Evolutionary conservation across 305 asterid species (phyloP).

Genomic region (Withania somnifera): DNA sequence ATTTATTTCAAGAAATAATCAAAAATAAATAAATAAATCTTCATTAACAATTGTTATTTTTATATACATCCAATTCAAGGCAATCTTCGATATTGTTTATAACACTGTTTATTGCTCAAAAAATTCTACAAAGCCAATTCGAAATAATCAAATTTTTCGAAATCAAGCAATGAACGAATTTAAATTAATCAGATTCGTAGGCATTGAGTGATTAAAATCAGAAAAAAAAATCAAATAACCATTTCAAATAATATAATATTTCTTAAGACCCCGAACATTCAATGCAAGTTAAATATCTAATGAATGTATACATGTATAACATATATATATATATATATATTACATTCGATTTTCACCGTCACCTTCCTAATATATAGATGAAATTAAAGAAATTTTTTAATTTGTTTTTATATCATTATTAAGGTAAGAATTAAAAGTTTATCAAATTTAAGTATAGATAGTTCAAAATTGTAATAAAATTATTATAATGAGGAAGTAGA

Average conservation of each 20-base stretch:
- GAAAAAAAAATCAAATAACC: too few species aligned
- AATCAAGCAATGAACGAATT: not conserved
- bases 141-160: not conserved
- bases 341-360: not conserved
- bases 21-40: not conserved
- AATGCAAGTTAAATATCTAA: not conserved
- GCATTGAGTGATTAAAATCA: not conserved
- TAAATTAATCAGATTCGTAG: not conserved
- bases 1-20: not conserved
- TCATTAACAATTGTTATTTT: not conserved
- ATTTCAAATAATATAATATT: not conserved
- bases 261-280: too few species aligned
- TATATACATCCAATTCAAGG: not conserved
- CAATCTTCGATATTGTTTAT: not conserved
- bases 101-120: not conserved
- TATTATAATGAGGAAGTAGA: not conserved
- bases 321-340: too few species aligned
- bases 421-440: too few species aligned
- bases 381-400: too few species aligned
- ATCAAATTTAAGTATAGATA: too few species aligned
- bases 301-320: not conserved
- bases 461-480: not conserved
- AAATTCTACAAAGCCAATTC: not conserved
- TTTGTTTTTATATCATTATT: too few species aligned
- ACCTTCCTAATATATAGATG: not conserved